Evolutionary conservation across 208 protist species (phyloP), one percentile per base, ranked within the genome.

Genomic region (Wallacemonas rigidus): DNA sequence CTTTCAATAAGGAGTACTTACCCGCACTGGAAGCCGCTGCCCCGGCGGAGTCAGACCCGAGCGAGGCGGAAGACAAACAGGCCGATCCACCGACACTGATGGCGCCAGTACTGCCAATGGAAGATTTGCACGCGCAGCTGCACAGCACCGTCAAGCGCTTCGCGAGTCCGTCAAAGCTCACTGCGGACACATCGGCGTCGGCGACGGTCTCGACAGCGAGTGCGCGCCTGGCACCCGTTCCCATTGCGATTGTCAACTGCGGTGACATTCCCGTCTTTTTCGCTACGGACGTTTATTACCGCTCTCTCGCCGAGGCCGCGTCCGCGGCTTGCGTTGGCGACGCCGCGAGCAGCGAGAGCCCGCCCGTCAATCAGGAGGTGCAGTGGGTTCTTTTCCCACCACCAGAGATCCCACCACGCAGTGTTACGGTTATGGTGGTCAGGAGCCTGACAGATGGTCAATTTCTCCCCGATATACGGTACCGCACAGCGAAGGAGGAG

Each of bases 301-400:
- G 47, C 35, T 17, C 51, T n/a, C 14, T 56, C 17, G 67, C 51
- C 26, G 3, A 45, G 44, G 53, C 17, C 14, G 15, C 14, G 35
- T 41, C 35, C 3, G 68, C 58, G n/a, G n/a, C 14, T 36, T 12
- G 12, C 1, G 67, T 72, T 40, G 17, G 9, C n/a, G 35, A 48
- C 14, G 36, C 50, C 9, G 35, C 55, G 0, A 60, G 51, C 7
- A 14, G 50, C 40, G 56, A 44, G 67, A 74, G 41, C 70, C 26
- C 26, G 26, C 26, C 26, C 0, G 26, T 26, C 0, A 26, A 0
- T 6, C 11, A 8, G 17, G 60, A 65, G 15, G 64, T 81, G 1
- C 50, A 61, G 67, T 88, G 87, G 83, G 40, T 76, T 36, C 48
- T 57, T 11, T 82, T 86, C 45, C 87, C 87, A 8, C 81, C 87